phyloP scores from a whole-genome alignment of 2,329 filamentous ascomycete genomes.

The Niveomyces coronatus region DNA sequence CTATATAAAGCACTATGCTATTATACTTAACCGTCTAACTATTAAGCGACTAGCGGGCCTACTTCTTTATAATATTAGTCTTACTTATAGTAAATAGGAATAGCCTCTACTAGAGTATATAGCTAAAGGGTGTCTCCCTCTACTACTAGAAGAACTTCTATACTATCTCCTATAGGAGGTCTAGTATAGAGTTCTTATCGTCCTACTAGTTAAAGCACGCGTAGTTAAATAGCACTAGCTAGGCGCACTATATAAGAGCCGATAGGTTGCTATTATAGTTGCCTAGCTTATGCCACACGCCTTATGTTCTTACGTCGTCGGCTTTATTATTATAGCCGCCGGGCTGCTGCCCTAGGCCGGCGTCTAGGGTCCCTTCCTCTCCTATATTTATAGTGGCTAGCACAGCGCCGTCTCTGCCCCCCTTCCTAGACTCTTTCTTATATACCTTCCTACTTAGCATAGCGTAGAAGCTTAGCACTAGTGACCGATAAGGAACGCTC shows the following conservation, averaged over 20 bases:
- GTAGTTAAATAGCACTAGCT: not conserved
- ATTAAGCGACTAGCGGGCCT: slow-evolving; percentile 2
- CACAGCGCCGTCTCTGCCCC: not conserved
- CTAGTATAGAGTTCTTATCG: not conserved
- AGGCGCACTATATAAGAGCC: not conserved
- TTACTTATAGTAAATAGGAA: not conserved
- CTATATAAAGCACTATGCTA: not conserved
- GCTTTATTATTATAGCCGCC: too few species aligned
- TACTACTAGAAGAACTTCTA: not conserved
- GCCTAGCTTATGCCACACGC: not conserved
- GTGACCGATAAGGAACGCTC: not conserved
- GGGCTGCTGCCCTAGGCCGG: not conserved
- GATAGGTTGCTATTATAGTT: slow-evolving; percentile 3
- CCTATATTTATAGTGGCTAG: too few species aligned
- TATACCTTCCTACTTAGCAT: not conserved
- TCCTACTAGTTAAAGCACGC: slow-evolving; percentile 1
- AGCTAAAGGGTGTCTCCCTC: not conserved
- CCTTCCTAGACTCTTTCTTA: not conserved
- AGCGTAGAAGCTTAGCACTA: slow-evolving; percentile 1
- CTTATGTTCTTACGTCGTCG: too few species aligned
- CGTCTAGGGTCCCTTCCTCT: not conserved
- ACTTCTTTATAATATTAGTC: not conserved
- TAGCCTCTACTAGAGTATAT: slow-evolving; percentile 2
- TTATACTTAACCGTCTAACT: not conserved
- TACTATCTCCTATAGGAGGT: not conserved